Conservation (phyloP, 352 stramenopile species). For the Phytopythium chamaehyphon region DNA sequence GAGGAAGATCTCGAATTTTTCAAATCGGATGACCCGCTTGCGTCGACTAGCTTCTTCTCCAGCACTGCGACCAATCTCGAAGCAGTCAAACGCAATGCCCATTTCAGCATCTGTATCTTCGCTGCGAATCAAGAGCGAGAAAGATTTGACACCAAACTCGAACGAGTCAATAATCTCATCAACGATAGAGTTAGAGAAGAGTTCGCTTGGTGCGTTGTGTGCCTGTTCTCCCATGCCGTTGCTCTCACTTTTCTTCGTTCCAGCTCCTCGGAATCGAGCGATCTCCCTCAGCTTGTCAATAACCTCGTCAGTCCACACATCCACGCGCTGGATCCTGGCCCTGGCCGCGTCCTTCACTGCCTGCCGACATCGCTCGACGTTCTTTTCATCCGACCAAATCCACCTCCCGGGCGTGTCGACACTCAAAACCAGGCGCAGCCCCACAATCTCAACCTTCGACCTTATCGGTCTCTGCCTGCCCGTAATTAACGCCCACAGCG, state of each 20-base stretch:
- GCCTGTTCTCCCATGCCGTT: background rate
- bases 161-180: constrained; percentile 76
- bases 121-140: constrained; percentile 56
- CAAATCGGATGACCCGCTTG: constrained; percentile 45
- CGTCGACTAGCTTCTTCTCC: constrained; percentile 19
- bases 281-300: constrained; percentile 67
- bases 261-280: constrained; percentile 20
- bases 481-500: constrained; percentile 35
- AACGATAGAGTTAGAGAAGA: constrained; percentile 54
- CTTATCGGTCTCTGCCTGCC: constrained; percentile 18
- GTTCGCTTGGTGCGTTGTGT: constrained; percentile 10
- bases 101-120: constrained; percentile 49
- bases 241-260: constrained; percentile 20
- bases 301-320: constrained; percentile 54
- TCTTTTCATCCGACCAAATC: constrained; percentile 69
- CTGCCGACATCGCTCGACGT: constrained; percentile 49
- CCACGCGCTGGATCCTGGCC: constrained; percentile 38
- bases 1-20: constrained; percentile 70
- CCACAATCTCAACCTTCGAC: constrained; percentile 49
- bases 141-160: constrained; percentile 36
- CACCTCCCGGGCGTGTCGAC: constrained; percentile 71
- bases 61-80: constrained; percentile 46
- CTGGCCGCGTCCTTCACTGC: constrained; percentile 50
- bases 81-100: constrained; percentile 52
- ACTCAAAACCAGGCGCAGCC: constrained; percentile 48